These are phyloP conservation scores for Buxus sempervirens DNA, from an alignment of 164 flowering plant genomes.

Conservation along the genomic window DNA sequence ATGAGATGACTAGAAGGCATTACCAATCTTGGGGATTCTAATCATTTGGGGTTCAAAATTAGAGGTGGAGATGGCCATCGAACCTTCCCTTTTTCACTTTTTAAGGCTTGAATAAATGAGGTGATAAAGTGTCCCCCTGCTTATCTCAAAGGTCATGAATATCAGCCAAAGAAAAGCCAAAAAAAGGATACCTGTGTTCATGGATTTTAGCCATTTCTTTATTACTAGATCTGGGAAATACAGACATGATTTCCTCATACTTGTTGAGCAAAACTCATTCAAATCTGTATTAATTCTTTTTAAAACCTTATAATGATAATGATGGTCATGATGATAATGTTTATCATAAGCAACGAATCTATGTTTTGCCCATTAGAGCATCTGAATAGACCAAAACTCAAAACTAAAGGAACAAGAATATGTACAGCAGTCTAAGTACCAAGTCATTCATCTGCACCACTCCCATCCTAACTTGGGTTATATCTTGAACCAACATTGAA, in stretches of 20 bases:
- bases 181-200: conserved; percentile 16
- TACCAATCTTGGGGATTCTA: conserved; percentile 6
- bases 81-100: conserved; percentile 5
- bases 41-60: conserved; percentile 21
- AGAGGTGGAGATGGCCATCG: conserved; percentile 7
- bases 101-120: conserved; percentile 12
- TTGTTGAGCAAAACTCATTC: neutral
- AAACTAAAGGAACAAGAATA: neutral
- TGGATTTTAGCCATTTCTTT: conserved; percentile 6
- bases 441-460: neutral
- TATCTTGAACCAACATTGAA: neutral
- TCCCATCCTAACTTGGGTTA: neutral
- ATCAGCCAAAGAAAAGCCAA: conserved; percentile 24
- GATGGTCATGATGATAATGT: conserved; percentile 1
- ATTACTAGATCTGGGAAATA: conserved; percentile 11
- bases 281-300: neutral
- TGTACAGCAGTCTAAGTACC: neutral
- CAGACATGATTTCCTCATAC: conserved; percentile 4
- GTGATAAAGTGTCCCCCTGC: conserved; percentile 16
- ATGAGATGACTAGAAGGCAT: conserved; percentile 15
- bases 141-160: conserved; percentile 21
- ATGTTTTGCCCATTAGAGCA: neutral
- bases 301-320: conserved; percentile 1
- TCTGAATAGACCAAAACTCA: neutral
- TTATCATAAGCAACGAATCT: neutral